Evolutionary conservation across 179 eudicot genomes (phyloP).

Genomic region (Vitellaria paradoxa): DNA sequence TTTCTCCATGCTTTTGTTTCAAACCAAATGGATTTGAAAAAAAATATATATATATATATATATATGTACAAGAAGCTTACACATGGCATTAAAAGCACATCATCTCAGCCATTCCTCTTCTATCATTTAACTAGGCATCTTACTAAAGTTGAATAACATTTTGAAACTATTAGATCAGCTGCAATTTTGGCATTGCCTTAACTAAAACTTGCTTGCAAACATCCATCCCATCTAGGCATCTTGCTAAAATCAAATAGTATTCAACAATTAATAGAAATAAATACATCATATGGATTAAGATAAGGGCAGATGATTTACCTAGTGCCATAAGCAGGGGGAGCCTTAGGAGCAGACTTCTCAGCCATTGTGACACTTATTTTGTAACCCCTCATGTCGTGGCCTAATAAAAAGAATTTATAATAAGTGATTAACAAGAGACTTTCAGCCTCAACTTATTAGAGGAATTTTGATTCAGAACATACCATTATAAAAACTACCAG

Average conservation of each 20-base stretch:
- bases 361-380: slow-evolving; percentile 75
- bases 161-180: background rate
- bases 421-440: background rate
- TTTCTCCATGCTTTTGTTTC: too few relatives aligned
- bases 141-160: background rate
- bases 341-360: slow-evolving; percentile 69
- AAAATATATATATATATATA: too few relatives aligned
- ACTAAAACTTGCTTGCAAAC: background rate
- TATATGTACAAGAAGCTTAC: too few relatives aligned
- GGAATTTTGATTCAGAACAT: slow-evolving; percentile 7
- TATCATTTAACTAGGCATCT: too few relatives aligned
- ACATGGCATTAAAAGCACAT: too few relatives aligned
- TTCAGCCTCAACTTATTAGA: background rate
- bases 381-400: slow-evolving; percentile 63
- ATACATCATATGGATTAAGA: background rate
- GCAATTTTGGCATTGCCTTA: background rate
- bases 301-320: slow-evolving; percentile 29
- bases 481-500: slow-evolving; percentile 86
- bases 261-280: background rate
- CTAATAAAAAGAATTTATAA: slow-evolving; percentile 23
- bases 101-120: too few relatives aligned
- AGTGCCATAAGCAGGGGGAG: slow-evolving; percentile 38
- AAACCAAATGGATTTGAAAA: too few relatives aligned
- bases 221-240: background rate
- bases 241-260: background rate